These are phyloP conservation scores for Aspergillus ibericus DNA, from an alignment of 2,329 filamentous ascomycete genomes.

Conservation along the genomic window DNA sequence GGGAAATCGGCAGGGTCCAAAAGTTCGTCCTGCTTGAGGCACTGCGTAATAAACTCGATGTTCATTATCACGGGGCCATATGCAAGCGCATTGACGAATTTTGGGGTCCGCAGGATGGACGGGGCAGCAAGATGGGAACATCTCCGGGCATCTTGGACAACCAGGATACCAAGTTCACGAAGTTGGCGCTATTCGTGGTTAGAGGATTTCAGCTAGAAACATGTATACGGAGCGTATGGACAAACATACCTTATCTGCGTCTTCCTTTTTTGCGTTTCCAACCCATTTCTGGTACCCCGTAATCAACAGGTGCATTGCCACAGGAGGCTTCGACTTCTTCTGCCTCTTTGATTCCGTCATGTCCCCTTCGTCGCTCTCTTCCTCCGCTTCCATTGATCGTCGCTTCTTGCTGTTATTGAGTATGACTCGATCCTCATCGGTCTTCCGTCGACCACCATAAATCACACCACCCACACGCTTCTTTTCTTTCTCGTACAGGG, in stretches of 20 bases:
- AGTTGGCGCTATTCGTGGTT: conserved; percentile 65
- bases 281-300: conserved; percentile 86
- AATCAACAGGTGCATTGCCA: conserved; percentile 74
- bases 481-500: conserved; percentile 87
- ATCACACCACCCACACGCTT: conserved; percentile 72
- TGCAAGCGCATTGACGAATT: conserved; percentile 87
- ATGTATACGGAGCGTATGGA: background rate
- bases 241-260: conserved; percentile 71
- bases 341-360: conserved; percentile 62
- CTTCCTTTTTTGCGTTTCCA: conserved; percentile 69
- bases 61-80: conserved; percentile 75
- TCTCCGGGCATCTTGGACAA: conserved; percentile 71
- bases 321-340: conserved; percentile 62
- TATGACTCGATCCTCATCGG: conserved; percentile 40
- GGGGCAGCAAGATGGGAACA: conserved; percentile 89
- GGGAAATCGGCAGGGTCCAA: conserved; percentile 65
- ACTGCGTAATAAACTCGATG: conserved; percentile 74
- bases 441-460: conserved; percentile 56
- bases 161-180: conserved; percentile 76
- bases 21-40: conserved; percentile 67
- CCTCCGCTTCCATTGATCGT: conserved; percentile 47
- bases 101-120: conserved; percentile 81
- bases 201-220: background rate
- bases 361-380: conserved; percentile 54
- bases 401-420: conserved; percentile 42